Base-by-base conservation (phyloP, 371 early-diverging fungal species). In the Actinomortierella wolfii region DNA sequence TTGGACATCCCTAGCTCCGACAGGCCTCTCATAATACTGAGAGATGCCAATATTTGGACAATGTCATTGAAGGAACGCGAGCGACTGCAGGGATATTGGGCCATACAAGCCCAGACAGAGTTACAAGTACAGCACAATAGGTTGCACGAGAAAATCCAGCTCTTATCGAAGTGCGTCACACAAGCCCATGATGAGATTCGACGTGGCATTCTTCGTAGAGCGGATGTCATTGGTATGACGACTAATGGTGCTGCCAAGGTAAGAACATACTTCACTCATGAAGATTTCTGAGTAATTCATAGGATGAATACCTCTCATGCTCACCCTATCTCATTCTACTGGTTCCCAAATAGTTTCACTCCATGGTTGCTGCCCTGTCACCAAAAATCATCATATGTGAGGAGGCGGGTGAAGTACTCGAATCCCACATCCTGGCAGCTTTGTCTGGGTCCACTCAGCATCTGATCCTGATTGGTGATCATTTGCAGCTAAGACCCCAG, bases 391-490 rank as follows among this genome's bases (percentile, higher is more conserved):
- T 88, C 70, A 80, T 88, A 8, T 86, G 86, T 20, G 92, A 92
- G 71, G 92, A 92, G 73, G 91, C 91, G 0, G 92, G 90, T 4
- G 91, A 92, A 67, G 88, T 90, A 53, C 64, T 92, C 21, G 92
- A 92, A 63, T 80, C 88, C 0, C 90, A 91, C 59, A 83, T 88
- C 24, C 64, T 90, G 11, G 67, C 88, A 9, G 78, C 85, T 0
- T 66, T 89, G 13, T 81, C 83, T 4, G 57, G 51, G 0, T 82
- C 84, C 2, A 68, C 86, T 0, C 84, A 92, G 18, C 92, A 91
- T 58, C 51, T 91, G 34, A 84, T 90, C 24, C 64, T 88, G 29
- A 92, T 92, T 59, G 91, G 90, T 45, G 92, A 92, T 65, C 91
- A 89, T 43, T 73, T 79, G 42, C 90, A 91, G 59, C 76, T 92